phyloP scores from a whole-genome alignment of 371 early-diverging fungal species.

The Basidiobolus meristosporus region DNA sequence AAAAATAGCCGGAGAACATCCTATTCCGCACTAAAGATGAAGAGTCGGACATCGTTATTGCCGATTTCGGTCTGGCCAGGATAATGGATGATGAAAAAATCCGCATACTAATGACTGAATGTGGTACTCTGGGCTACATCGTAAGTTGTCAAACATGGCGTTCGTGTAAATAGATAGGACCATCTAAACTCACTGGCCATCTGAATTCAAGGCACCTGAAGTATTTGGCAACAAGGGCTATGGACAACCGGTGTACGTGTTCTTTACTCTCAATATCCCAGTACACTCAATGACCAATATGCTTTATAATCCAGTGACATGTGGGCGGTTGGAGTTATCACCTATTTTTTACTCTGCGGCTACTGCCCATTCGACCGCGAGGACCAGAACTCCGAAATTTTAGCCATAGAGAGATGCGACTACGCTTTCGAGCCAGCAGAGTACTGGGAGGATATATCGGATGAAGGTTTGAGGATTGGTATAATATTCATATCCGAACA shows the following conservation, averaged over 20 bases:
- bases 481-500: too few species aligned
- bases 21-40: conserved; percentile 55
- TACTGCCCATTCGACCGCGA: conserved; percentile 76
- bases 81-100: conserved; percentile 67
- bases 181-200: background rate
- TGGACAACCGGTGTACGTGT: conserved; percentile 31
- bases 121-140: conserved; percentile 80
- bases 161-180: background rate
- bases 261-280: too few species aligned
- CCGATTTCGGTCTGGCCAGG: conserved; percentile 78
- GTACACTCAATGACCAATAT: too few species aligned
- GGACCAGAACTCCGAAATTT: conserved; percentile 30
- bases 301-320: conserved; percentile 41
- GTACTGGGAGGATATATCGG: conserved; percentile 42
- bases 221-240: conserved; percentile 49
- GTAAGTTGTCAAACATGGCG: conserved; percentile 13
- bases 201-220: conserved; percentile 55
- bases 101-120: conserved; percentile 55
- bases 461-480: conserved; percentile 7
- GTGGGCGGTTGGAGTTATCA: conserved; percentile 87
- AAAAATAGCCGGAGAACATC: conserved; percentile 62
- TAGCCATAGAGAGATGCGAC: conserved; percentile 49
- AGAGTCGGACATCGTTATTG: conserved; percentile 52
- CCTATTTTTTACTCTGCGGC: conserved; percentile 77
- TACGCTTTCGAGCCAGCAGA: conserved; percentile 53